Base-by-base conservation (phyloP, 192 early-diverging fungal genomes). In the Coemansia sp. region DNA sequence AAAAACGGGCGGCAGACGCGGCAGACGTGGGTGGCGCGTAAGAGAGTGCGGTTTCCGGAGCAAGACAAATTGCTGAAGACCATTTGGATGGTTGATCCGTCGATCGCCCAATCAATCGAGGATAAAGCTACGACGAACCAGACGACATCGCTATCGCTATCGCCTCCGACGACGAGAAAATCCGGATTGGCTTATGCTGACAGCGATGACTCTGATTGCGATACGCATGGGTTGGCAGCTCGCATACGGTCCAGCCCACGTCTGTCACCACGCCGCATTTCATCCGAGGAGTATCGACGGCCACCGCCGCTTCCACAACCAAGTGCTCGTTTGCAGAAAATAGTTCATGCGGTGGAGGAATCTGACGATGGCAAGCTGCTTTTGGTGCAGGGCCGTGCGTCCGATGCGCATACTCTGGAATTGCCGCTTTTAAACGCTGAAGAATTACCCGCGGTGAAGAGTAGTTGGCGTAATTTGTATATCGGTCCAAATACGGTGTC, bases 21-120 rank as follows among this genome's bases (percentile, higher is more conserved):
- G 39, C 60, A 70, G 11, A 51, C 67, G 11, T 17, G 58, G 5
- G 57, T 65, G 12, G 36, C 70, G 2, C 61, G 75, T 14, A 83
- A 83, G 63, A 53, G 61, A 1, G 81, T 83, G 43, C 65, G 76
- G 55, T 83, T 83, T 36, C 81, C 81, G 0, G 81, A 78, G 38
- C 76, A 83, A 51, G 52, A 61, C 56, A 65, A 73, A 32, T 55
- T 78, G 53, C 66, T 83, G 14, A 73, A 78, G 59, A 78, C 75
- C 15, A 83, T 83, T 35, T 66, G 76, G 0, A 22, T 78, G 20
- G 66, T 78, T 20, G 76, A 83, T 22, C 81, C 81, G 20, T 55
- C 48, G 2, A 51, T 65, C 9, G 73, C 73, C 14, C 72, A 72
- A 61, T 66, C 69, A 22, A 75, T 72, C 65, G 72, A 83, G 51